These are phyloP conservation scores for Lichtheimia hyalospora DNA, from an alignment of 371 early-diverging fungal genomes.

Conservation along the genomic window DNA sequence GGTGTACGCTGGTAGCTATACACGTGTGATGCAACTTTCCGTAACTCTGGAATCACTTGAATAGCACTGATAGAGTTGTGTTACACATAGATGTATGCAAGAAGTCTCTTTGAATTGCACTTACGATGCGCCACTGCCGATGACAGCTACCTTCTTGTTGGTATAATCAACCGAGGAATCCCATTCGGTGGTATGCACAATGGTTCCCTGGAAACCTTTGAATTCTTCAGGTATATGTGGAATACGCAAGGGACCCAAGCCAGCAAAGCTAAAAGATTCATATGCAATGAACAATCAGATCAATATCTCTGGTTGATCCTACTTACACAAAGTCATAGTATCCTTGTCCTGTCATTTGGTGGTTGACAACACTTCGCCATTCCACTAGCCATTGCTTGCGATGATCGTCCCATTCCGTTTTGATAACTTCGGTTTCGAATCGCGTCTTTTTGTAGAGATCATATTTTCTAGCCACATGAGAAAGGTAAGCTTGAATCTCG, in stretches of 20 bases:
- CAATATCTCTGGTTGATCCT: background rate
- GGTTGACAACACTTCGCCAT: slow-evolving; percentile 10
- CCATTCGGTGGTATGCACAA: slow-evolving; percentile 55
- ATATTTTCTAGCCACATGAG: slow-evolving; percentile 47
- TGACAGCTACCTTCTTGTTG: slow-evolving; percentile 50
- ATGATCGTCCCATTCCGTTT: slow-evolving; percentile 42
- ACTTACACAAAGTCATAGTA: slow-evolving; percentile 36
- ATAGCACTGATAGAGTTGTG: slow-evolving; percentile 33
- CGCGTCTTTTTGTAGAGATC: slow-evolving; percentile 44
- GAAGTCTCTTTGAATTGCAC: background rate
- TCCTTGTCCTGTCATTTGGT: slow-evolving; percentile 8
- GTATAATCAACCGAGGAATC: slow-evolving; percentile 43
- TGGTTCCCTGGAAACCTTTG: slow-evolving; percentile 42
- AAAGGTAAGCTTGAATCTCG: slow-evolving; percentile 56
- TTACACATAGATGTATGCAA: background rate
- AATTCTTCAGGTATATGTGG: slow-evolving; percentile 53
- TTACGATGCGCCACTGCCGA: slow-evolving; percentile 60
- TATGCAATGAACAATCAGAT: too few relatives aligned
- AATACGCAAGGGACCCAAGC: slow-evolving; percentile 42
- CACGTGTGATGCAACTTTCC: slow-evolving; percentile 42
- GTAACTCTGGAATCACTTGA: slow-evolving; percentile 53
- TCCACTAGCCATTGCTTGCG: slow-evolving; percentile 49
- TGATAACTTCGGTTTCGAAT: slow-evolving; percentile 46
- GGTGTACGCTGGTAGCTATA: slow-evolving; percentile 59
- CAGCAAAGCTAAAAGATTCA: slow-evolving; percentile 34